Percentiles rank a stretch among this genome's conserved stretches.
phyloP scores from a whole-genome alignment of 495 filamentous ascomycete species.

The Neurospora cerealis region DNA sequence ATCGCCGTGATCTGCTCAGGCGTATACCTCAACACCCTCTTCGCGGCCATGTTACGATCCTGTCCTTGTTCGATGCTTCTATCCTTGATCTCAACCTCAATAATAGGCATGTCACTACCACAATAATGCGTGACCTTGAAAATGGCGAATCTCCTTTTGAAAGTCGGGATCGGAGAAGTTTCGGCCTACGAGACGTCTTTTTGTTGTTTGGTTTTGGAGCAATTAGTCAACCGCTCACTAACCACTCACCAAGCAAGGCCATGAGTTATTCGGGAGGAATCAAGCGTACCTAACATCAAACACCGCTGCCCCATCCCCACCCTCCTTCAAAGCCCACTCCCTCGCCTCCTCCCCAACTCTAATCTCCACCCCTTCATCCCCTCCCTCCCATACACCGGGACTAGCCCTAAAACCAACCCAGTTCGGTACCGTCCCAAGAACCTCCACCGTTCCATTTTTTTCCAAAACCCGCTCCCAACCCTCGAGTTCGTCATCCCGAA shows the following conservation, averaged over 20 bases:
- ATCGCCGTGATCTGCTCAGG: constrained; percentile 80
- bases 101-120: constrained; percentile 53
- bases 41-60: constrained; percentile 27
- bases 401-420: constrained; percentile 87
- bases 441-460: constrained; percentile 85
- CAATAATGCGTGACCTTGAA: constrained; percentile 52
- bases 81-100: constrained; percentile 66
- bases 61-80: not conserved
- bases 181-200: constrained; percentile 75
- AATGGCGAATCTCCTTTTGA: constrained; percentile 70
- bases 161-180: constrained; percentile 74
- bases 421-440: constrained; percentile 72
- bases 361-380: not conserved
- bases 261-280: not conserved
- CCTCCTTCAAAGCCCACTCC: not conserved
- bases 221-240: constrained; percentile 37
- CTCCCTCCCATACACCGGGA: not conserved
- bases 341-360: not conserved
- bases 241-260: not conserved
- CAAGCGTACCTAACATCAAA: not conserved
- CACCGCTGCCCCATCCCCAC: not conserved
- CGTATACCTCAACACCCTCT: constrained; percentile 43
- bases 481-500: constrained; percentile 96
- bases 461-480: constrained; percentile 64
- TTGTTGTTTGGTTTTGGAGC: not conserved